Base-by-base conservation (phyloP, 768 basidiomycete genomes). In the Boletus edulis region DNA sequence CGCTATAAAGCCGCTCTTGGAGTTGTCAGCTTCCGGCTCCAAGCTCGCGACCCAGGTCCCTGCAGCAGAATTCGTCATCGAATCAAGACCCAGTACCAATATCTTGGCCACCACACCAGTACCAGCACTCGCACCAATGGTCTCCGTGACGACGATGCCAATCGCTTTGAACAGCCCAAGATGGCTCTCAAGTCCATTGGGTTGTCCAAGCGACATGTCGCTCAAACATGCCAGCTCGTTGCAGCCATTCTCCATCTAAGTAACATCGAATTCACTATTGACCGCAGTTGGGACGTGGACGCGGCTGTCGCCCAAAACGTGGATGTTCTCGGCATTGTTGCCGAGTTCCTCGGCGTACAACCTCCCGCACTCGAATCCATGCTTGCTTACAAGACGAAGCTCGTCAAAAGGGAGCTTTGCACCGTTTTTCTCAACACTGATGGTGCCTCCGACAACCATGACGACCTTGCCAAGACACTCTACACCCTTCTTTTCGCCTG, bases 381-480 rank as follows among this genome's bases (percentile, higher is more conserved):
- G 0, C 76, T 99, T 40, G 91, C 93, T 0, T 96, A 94, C 82
- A 91, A 87, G 74, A 94, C 93, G 1, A 91, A 91, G 70, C 76
- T 98, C n/a, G n/a, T 98, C 66, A 90, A 93, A 71, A 97, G 94
- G 75, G 95, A 98, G 72, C 78, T 97, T n/a, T 97, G 94, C 71
- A 97, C 94, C 0, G 87, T 97, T 27, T 97, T 98, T 75, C 81
- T 98, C 44, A 95, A 98, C 67, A 86, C 91, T 0, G 95, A 98
- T 66, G 92, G 91, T 50, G 93, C 96, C 3, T 87, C 91, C 0
- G 87, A 90, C 64, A 97, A 98, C 62, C 79, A 94, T 43, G 96
- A 98, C 66, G 93, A 96, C 68, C 85, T 99, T 35, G 92, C 95
- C 18, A 89, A 94, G 69, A 89, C 91, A 0, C 80, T 98, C 0